Base-by-base conservation (phyloP, 2,329 filamentous ascomycete genomes). In the Fusarium drepaniforme region DNA sequence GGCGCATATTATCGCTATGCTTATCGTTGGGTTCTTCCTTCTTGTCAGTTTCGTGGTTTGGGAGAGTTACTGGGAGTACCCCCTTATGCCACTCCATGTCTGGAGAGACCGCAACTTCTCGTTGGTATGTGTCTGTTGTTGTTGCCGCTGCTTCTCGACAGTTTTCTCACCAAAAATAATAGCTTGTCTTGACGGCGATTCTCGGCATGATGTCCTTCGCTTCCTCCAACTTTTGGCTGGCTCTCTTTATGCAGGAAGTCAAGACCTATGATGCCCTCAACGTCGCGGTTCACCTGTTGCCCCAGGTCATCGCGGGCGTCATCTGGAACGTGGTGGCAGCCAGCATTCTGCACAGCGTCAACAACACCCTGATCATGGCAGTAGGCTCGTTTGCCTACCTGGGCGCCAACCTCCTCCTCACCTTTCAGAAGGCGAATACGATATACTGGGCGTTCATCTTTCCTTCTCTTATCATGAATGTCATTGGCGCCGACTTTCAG, bases 391-490 rank as follows among this genome's bases (percentile, higher is more conserved):
- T 82, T 13, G 80, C 82, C 35, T 87, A 86, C 74, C 70, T 86
- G 3, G 81, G 71, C 5, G 83, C 83, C 18, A 82, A 82, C 73
- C 81, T 90, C 1, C 84, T 94, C 8, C 84, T 91, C 40, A 88
- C 89, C 0, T 86, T 93, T 59, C 90, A 92, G 76, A 82, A 84
- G 44, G 79, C 86, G 2, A 84, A 88, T 12, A 87, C 87, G 66
- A 86, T 84, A 21, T 93, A 93, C 79, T 94, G 92, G 92, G 88
- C 88, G 0, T 90, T 92, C 70, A 86, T 89, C 8, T 93, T 93
- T 78, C 90, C 91, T 0, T 87, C 87, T 0, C 81, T 93, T 44
- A 81, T 91, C 7, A 81, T 93, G 30, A 87, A 88, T 25, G 91
- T 93, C 1, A 83, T 92, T 5, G 92, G 92, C 1, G 91, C 91